A percentile compares a stretch with the other conserved stretches of the same genome.
Conservation (phyloP, 805 yeast genomes). For the Wickerhamiella lipophila region DNA sequence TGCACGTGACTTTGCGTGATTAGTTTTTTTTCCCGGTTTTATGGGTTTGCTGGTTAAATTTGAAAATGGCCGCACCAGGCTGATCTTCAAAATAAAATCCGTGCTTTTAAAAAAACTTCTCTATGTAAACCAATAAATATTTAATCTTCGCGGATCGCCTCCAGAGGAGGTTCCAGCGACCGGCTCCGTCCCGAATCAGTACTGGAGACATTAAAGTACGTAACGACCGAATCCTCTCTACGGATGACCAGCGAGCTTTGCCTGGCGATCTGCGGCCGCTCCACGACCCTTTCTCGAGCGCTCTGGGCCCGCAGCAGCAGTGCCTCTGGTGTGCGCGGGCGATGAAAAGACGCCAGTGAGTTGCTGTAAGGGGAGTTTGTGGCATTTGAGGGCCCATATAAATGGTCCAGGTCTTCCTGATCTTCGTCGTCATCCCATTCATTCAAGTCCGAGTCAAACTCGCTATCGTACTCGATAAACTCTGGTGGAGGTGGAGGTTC, state of each 20-base stretch:
- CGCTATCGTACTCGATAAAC: constrained; percentile 7
- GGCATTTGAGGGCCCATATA: background rate
- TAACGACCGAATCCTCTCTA: background rate
- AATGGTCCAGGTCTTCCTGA: constrained; percentile 28
- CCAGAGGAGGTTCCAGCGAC: background rate
- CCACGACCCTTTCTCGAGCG: background rate
- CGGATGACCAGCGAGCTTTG: background rate
- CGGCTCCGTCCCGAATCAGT: background rate
- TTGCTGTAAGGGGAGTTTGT: too few species aligned
- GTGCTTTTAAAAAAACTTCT: too few species aligned
- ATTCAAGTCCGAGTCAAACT: constrained; percentile 29
- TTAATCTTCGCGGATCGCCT: background rate
- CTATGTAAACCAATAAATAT: background rate
- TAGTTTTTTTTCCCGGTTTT: background rate
- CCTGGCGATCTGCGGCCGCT: background rate
- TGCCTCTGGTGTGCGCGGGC: background rate
- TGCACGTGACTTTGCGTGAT: background rate
- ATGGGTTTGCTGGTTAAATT: background rate
- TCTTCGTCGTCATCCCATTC: constrained; percentile 27
- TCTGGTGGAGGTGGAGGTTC: constrained; percentile 16
- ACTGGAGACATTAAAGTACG: background rate
- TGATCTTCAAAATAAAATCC: too few species aligned
- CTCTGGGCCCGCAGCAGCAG: background rate
- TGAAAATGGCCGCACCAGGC: too few species aligned
- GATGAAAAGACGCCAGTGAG: too few species aligned